These are phyloP conservation scores for Salix brachista DNA, from an alignment of 345 rosid genomes.

Conservation along the genomic window DNA sequence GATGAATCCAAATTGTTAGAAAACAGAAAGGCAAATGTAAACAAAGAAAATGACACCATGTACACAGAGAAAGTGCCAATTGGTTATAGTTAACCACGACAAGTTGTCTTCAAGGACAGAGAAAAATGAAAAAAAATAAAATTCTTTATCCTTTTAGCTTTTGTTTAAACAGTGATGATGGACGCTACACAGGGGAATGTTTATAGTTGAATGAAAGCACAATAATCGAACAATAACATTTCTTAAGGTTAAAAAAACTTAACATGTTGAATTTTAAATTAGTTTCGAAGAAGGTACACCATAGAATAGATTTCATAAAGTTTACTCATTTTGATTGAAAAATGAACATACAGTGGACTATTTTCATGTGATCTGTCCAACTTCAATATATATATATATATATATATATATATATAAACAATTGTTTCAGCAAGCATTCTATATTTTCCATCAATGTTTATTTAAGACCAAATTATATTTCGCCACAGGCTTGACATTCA, in stretches of 20 bases:
- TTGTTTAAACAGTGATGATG: not conserved
- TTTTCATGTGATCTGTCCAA: not conserved
- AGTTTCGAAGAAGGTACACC: not conserved
- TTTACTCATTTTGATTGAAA: not conserved
- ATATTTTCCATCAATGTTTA: too few species aligned
- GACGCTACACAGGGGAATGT: too few species aligned
- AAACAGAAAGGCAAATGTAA: not conserved
- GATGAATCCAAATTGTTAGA: not conserved
- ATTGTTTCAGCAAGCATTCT: too few species aligned
- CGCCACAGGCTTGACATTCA: too few species aligned
- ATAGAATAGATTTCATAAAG: not conserved
- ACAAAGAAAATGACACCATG: not conserved
- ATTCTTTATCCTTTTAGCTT: not conserved
- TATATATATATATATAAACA: too few species aligned
- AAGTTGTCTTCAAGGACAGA: not conserved
- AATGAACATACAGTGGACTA: not conserved
- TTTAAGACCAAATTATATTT: too few species aligned
- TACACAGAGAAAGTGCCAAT: not conserved
- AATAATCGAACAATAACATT: too few species aligned
- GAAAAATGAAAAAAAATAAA: not conserved
- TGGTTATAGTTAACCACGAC: not conserved
- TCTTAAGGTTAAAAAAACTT: too few species aligned
- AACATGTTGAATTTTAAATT: too few species aligned
- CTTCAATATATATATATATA: not conserved
- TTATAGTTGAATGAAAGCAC: too few species aligned